Conservation (phyloP, 2,329 filamentous ascomycete genomes). For the Neonectria ditissima region DNA sequence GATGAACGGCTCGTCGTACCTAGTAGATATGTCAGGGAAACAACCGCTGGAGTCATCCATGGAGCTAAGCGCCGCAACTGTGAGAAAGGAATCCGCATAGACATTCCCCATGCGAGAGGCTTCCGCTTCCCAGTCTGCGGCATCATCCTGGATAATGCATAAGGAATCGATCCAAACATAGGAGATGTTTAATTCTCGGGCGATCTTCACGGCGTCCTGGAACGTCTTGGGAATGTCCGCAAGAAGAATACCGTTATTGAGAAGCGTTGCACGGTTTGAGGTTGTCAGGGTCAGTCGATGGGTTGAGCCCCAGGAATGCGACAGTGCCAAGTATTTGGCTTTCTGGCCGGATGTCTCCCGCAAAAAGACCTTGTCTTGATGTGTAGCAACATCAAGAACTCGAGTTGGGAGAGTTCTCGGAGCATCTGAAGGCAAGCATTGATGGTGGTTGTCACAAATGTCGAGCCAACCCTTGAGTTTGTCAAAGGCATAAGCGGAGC, state of each 20-base stretch:
- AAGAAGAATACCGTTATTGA: background rate
- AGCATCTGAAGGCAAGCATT: background rate
- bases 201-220: background rate
- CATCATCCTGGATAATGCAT: slow-evolving; percentile 35
- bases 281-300: background rate
- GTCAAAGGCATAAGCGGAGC: background rate
- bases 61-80: slow-evolving; percentile 24
- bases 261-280: background rate
- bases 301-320: background rate
- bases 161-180: slow-evolving; percentile 39
- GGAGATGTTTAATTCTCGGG: background rate
- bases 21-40: background rate
- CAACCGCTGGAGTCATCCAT: slow-evolving; percentile 20
- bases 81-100: slow-evolving; percentile 30
- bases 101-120: slow-evolving; percentile 28
- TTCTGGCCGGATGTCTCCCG: background rate
- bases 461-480: background rate
- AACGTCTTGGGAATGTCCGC: slow-evolving; percentile 2
- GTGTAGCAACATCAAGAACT: background rate
- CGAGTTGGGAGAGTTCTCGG: background rate
- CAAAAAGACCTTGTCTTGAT: background rate
- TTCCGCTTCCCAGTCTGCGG: slow-evolving; percentile 33
- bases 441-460: background rate
- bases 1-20: background rate
- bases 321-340: background rate